Base-by-base conservation (phyloP, 2,329 filamentous ascomycete genomes). In the Hypoxylon rubiginosum region DNA sequence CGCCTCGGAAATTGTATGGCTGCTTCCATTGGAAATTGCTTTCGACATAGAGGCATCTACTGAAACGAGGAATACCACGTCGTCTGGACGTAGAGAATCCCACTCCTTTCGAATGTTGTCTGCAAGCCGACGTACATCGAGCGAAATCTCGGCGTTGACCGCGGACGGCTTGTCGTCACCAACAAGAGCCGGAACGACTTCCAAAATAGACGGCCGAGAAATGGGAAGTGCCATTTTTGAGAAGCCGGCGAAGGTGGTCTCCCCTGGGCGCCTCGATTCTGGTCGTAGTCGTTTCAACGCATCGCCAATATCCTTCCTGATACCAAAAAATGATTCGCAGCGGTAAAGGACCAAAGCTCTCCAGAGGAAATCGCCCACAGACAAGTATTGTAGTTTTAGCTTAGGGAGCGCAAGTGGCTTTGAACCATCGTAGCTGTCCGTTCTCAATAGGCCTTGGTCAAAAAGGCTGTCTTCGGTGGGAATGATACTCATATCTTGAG, bases 351-450 rank as follows among this genome's bases (percentile, higher is more conserved):
- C 86, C 74, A 98, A 91, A 0, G 95, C 94, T 67, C 97, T 88
- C 94, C 94, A 99, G n/a, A 99, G 82, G 73, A 99, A 99, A 78
- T 99, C 96, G 2, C 94, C 94, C 54, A 97, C 89, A 2, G 94
- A 97, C 13, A 99, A 84, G 79, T 99, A 99, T 76, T 99, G 96
- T 28, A 99, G 83, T 73, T 97, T 99, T 49, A 98, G 81, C 77
- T 99, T 99, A 2, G 96, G 96, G 46, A 99, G 89, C 2, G 96
- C 93, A 62, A 99, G 84, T 4, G 96, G 94, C 51, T 88, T 88
- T 24, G 93, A 94, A 26, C 94, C 94, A 77, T 97, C 91, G 73
- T 97, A 98, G 7, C 85, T 85, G 73, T 97, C 94, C 61, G 95
- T 95, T 62, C 93, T 88, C 60, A 94, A 80, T 57, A 97, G 86